Base-by-base conservation (phyloP, 179 eudicot genomes). In the Silene noctiflora region DNA sequence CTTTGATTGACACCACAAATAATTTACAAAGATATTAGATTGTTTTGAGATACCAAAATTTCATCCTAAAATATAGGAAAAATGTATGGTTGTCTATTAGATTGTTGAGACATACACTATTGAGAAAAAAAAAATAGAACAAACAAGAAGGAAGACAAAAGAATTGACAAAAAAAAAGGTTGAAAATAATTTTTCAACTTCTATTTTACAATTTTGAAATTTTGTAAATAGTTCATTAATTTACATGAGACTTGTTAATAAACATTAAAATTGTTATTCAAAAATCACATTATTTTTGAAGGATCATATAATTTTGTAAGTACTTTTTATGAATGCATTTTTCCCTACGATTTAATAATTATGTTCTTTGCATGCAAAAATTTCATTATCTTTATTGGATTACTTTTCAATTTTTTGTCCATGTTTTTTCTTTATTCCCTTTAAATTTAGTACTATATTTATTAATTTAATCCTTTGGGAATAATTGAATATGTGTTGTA, bases 31-130 rank as follows among this genome's bases (percentile, higher is more conserved):
- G n/a, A n/a, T n/a, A n/a, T n/a, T n/a, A n/a, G n/a, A n/a, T 62
- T 60, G 11, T 0, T 39, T 35, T 19, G 12, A 31, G 56, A 61
- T 74, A 24, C 78, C 44, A 65, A 48, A 11, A 27, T 48, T 73
- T 74, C 31, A 25, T 65, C 76, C 81, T 74, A 81, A 77, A 81
- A 21, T 74, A 35, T 4, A 55, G 84, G 81, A 17, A 63, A 69
- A 4, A 39, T 74, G 51, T 69, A 71, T 56, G 84, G 78, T 69
- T 62, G 55, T 60, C 19, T 63, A 14, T 53, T 39, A 77, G 58
- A 68, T 76, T 74, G 29, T 42, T 74, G 67, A 42, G 71, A 7
- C 68, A 22, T 62, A 3, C 69, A 39, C 68, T 17, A 62, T 35
- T 81, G 33, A 1, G 2, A 10, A 73, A 72, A 27, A 19, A 10